Evolutionary conservation across 75 land plant species (phyloP).

Genomic region (Azolla pinnata): DNA sequence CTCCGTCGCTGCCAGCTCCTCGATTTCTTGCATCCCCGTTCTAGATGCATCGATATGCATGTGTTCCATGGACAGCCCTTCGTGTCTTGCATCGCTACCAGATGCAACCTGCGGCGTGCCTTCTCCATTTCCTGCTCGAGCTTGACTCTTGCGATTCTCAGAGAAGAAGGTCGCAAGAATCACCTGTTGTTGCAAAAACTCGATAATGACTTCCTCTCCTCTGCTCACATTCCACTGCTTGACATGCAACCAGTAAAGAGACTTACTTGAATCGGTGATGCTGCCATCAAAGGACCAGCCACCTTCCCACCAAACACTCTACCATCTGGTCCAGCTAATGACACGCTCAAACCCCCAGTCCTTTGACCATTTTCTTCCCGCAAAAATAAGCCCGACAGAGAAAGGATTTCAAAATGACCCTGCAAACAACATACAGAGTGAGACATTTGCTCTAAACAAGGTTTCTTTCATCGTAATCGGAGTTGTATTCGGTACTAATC

Average conservation of each 20-base stretch:
- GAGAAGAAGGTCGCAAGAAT: not conserved
- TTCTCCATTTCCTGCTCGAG: conserved; percentile 3
- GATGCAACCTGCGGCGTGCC: not conserved
- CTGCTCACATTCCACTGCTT: too few relatives aligned
- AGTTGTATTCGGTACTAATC: too few relatives aligned
- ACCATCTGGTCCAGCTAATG: conserved; percentile 67
- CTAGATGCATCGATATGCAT: too few relatives aligned
- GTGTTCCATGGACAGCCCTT: too few relatives aligned
- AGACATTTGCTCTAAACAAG: too few relatives aligned
- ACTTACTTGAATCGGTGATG: conserved; percentile 63
- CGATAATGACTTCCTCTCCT: too few relatives aligned
- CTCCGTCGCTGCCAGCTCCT: not conserved
- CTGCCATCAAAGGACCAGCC: conserved; percentile 55
- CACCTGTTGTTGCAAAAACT: too few relatives aligned
- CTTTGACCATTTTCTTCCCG: conserved; percentile 38
- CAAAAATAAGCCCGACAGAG: conserved; percentile 55
- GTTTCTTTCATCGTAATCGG: too few relatives aligned
- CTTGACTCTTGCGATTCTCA: conserved; percentile 1
- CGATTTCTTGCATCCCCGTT: too few relatives aligned
- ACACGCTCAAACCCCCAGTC: conserved; percentile 63
- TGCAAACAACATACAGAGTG: conserved; percentile 12
- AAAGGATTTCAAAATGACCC: conserved; percentile 71
- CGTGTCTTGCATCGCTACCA: not conserved
- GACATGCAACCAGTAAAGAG: not conserved
- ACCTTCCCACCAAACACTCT: conserved; percentile 66